These are phyloP conservation scores for Dujonia santamariae DNA, from an alignment of 1,139 yeast genomes.

Conservation along the genomic window DNA sequence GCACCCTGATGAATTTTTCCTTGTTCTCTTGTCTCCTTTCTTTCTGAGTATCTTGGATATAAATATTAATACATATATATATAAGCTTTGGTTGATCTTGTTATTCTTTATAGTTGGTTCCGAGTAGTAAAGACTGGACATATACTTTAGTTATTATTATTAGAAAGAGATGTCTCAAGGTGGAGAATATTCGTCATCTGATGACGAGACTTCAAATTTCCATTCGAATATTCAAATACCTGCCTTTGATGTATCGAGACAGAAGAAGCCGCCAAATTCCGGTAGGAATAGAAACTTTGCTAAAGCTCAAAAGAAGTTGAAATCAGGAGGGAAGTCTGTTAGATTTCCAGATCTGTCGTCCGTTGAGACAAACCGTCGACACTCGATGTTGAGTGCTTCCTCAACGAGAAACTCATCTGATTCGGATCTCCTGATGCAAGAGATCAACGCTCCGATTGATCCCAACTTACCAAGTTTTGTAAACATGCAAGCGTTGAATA, in stretches of 20 bases:
- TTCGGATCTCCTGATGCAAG: constrained; percentile 1
- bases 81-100: too few species aligned
- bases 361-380: constrained; percentile 15
- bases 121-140: too few species aligned
- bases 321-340: constrained; percentile 18
- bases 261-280: constrained; percentile 20
- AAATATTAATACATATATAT: too few species aligned
- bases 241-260: constrained; percentile 19
- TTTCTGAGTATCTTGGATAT: too few species aligned
- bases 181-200: constrained; percentile 19
- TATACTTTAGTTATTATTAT: too few species aligned
- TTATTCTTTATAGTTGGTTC: too few species aligned
- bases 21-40: too few species aligned
- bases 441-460: constrained; percentile 6
- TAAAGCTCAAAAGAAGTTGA: constrained; percentile 31
- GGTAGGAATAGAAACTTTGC: constrained; percentile 24
- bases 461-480: constrained; percentile 18
- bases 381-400: constrained; percentile 4
- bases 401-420: constrained; percentile 3
- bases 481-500: background rate
- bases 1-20: too few species aligned
- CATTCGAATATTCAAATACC: constrained; percentile 28
- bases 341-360: constrained; percentile 28
- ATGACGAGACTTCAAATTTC: constrained; percentile 21
- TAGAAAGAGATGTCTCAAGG: background rate